phyloP scores from a whole-genome alignment of 805 yeast species.

The Millerozyma miso region DNA sequence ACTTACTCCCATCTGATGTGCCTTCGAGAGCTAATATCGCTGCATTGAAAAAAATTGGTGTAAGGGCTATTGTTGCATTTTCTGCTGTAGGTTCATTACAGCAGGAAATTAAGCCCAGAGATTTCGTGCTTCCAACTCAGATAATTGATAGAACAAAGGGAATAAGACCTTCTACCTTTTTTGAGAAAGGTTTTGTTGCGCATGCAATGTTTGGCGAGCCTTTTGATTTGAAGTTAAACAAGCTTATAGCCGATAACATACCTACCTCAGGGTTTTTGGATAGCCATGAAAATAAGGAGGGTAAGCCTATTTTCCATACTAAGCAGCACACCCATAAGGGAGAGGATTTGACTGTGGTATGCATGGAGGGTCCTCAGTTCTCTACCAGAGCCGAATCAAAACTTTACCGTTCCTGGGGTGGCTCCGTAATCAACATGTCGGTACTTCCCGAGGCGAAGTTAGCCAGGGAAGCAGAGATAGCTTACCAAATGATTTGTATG shows the following conservation, averaged over 20 bases:
- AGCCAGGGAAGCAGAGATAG: conserved; percentile 95
- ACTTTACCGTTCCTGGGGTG: conserved; percentile 84
- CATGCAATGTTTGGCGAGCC: conserved; percentile 98
- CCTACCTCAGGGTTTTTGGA: conserved; percentile 47
- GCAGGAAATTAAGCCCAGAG: conserved; percentile 86
- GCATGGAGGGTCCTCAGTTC: conserved; percentile 99
- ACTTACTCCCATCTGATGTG: conserved; percentile 84
- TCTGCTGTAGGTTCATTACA: conserved; percentile 95
- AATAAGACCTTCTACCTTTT: conserved; percentile 82
- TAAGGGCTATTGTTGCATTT: conserved; percentile 84
- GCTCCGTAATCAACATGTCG: conserved; percentile 94
- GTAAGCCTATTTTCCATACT: conserved; percentile 53
- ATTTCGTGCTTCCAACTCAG: conserved; percentile 95
- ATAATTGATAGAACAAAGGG: conserved; percentile 97
- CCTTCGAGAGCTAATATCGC: conserved; percentile 95
- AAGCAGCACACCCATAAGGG: conserved; percentile 52
- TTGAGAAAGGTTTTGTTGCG: conserved; percentile 90
- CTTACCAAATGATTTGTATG: conserved; percentile 98
- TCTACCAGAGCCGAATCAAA: conserved; percentile 94
- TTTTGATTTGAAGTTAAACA: conserved; percentile 71
- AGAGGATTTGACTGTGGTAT: conserved; percentile 77
- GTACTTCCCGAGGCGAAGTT: conserved; percentile 95
- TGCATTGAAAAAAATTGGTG: conserved; percentile 85
- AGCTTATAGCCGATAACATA: conserved; percentile 52
- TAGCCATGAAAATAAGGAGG: conserved; percentile 39